These are phyloP conservation scores for Cryptosporidium felis DNA, from an alignment of 169 alveolate genomes.

Conservation along the genomic window DNA sequence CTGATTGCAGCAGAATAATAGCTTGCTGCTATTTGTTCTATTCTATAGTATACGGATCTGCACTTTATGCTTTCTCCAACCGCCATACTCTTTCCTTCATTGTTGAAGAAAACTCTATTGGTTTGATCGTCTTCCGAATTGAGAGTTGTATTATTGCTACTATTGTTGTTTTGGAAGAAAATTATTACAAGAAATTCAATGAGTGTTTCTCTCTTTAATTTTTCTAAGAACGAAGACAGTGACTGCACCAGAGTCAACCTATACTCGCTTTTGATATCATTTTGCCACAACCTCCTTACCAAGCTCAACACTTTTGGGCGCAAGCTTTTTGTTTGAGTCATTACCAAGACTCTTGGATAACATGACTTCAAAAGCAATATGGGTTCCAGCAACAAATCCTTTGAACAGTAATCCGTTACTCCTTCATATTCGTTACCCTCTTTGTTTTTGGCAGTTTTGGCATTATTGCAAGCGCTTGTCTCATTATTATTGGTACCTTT, in stretches of 20 bases:
- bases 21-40: slow-evolving; percentile 8
- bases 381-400: neutral
- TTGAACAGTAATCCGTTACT: neutral
- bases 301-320: slow-evolving; percentile 40
- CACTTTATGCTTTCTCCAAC: neutral
- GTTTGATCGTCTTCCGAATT: neutral
- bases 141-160: neutral
- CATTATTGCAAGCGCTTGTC: too few species aligned
- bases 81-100: too few species aligned
- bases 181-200: slow-evolving; percentile 28
- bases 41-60: slow-evolving; percentile 3
- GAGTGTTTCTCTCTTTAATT: slow-evolving; percentile 40
- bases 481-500: too few species aligned
- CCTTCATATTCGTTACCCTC: neutral
- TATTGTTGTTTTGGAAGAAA: slow-evolving; percentile 10
- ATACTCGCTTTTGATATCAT: slow-evolving; percentile 51
- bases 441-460: too few species aligned
- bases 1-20: too few species aligned
- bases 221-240: slow-evolving; percentile 25
- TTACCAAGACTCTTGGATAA: slow-evolving; percentile 54
- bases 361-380: slow-evolving; percentile 20
- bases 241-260: slow-evolving; percentile 58
- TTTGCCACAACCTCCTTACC: slow-evolving; percentile 50
- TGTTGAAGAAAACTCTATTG: too few species aligned
- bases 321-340: slow-evolving; percentile 43